Percentiles rank a stretch among this genome's conserved stretches.
phyloP scores from a whole-genome alignment of 495 filamentous ascomycete species.

The Bombardia bombarda region DNA sequence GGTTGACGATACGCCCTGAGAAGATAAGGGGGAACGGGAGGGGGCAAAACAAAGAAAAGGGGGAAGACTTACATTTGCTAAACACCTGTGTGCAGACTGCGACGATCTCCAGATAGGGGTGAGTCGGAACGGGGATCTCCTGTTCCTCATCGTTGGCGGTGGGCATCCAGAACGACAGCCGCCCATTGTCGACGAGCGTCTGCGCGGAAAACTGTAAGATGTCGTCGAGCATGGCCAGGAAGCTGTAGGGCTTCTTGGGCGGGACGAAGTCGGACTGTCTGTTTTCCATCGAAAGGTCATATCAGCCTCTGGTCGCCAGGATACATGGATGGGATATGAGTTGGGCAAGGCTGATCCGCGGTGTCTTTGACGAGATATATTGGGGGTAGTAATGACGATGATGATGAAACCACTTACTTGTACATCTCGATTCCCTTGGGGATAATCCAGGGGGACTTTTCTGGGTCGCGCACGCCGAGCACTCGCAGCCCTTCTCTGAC shows the following conservation, averaged over 20 bases:
- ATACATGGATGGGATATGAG: too few relatives aligned
- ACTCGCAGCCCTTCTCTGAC: constrained; percentile 88
- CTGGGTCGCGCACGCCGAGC: constrained; percentile 63
- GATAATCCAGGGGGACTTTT: constrained; percentile 51
- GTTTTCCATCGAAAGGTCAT: neutral
- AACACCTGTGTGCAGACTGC: constrained; percentile 79
- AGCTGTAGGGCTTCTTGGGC: constrained; percentile 86
- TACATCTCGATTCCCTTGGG: constrained; percentile 65
- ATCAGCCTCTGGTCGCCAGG: too few relatives aligned
- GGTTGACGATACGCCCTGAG: neutral
- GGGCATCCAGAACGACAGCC: constrained; percentile 95
- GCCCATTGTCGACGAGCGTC: constrained; percentile 72
- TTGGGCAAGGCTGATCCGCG: neutral
- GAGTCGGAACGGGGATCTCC: constrained; percentile 67
- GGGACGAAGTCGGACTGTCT: constrained; percentile 75
- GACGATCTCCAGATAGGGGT: constrained; percentile 69
- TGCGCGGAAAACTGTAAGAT: constrained; percentile 73
- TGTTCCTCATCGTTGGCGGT: constrained; percentile 70
- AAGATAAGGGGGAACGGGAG: neutral
- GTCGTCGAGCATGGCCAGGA: constrained; percentile 80
- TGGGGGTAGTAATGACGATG: too few relatives aligned
- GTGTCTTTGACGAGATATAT: too few relatives aligned
- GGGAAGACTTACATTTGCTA: constrained; percentile 58
- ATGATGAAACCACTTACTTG: constrained; percentile 56
- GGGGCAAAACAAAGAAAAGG: neutral